A percentile compares a stretch with the other conserved stretches of the same genome.
Evolutionary conservation across 495 filamentous ascomycete species (phyloP).

Genomic region (Staphylotrichum tortipilum): DNA sequence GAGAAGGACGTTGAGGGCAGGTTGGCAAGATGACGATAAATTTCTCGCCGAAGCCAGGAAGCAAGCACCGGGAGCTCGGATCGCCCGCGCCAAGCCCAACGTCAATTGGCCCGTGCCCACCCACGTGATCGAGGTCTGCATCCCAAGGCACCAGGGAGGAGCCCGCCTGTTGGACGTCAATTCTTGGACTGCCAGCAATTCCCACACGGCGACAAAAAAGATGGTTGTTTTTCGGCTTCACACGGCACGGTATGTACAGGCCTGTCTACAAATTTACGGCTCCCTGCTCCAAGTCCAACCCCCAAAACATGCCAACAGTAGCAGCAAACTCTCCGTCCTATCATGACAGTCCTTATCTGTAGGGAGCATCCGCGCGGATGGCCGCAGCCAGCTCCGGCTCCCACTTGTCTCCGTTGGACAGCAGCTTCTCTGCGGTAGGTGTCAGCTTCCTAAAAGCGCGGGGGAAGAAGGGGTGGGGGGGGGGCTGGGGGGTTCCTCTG

Average conservation of each 20-base stretch:
- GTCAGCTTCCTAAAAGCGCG: constrained; percentile 6
- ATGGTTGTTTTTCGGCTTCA: not conserved
- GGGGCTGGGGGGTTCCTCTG: too few relatives aligned
- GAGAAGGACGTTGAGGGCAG: constrained; percentile 7
- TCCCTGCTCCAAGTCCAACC: not conserved
- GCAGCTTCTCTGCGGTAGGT: constrained; percentile 50
- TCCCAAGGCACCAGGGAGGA: too few relatives aligned
- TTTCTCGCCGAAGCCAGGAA: constrained; percentile 32
- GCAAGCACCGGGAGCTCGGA: constrained; percentile 14
- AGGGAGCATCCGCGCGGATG: constrained; percentile 80
- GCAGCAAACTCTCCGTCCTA: too few relatives aligned
- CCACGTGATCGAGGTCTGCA: constrained; percentile 3
- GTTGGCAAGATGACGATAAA: constrained; percentile 32
- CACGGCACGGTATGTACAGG: constrained; percentile 18
- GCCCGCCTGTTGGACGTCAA: too few relatives aligned
- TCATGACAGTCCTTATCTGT: constrained; percentile 54
- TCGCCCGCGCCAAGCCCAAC: constrained; percentile 1
- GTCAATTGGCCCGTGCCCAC: constrained; percentile 8
- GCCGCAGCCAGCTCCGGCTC: constrained; percentile 91
- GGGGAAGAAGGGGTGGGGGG: too few relatives aligned
- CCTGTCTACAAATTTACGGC: constrained; percentile 25
- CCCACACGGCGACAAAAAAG: not conserved
- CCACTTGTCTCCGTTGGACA: constrained; percentile 93
- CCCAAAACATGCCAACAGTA: not conserved
- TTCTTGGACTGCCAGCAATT: too few relatives aligned